phyloP scores from a whole-genome alignment of 2,329 filamentous ascomycete genomes.

The Monosporascus sp. region DNA sequence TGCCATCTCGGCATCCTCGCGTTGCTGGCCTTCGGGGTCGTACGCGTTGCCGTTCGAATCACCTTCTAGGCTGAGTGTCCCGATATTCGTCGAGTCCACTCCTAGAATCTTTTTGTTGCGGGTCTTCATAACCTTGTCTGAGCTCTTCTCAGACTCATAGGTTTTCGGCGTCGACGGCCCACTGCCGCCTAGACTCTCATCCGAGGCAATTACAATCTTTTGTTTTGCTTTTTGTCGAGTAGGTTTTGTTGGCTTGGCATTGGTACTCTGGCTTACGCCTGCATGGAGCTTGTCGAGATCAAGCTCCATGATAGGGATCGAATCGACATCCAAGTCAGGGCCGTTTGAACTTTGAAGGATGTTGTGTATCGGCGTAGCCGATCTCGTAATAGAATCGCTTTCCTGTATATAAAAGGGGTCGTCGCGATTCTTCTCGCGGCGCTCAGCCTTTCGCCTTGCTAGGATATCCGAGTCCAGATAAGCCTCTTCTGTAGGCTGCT shows the following conservation, averaged over 20 bases:
- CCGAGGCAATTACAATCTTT: slow-evolving; percentile 62
- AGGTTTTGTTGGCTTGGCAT: slow-evolving; percentile 17
- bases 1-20: slow-evolving; percentile 83
- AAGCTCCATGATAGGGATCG: slow-evolving; percentile 93
- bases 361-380: slow-evolving; percentile 72
- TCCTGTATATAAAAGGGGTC: slow-evolving; percentile 89
- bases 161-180: slow-evolving; percentile 43
- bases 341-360: slow-evolving; percentile 69
- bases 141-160: slow-evolving; percentile 50
- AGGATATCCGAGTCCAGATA: slow-evolving; percentile 69
- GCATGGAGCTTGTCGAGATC: slow-evolving; percentile 58
- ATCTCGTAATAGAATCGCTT: slow-evolving; percentile 47
- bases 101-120: slow-evolving; percentile 59
- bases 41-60: slow-evolving; percentile 31
- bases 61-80: slow-evolving; percentile 63
- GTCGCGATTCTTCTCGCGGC: slow-evolving; percentile 77
- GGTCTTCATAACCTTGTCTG: slow-evolving; percentile 42
- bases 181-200: slow-evolving; percentile 62
- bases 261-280: slow-evolving; percentile 22
- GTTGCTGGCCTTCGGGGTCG: slow-evolving; percentile 61
- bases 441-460: slow-evolving; percentile 68
- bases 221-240: slow-evolving; percentile 41
- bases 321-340: slow-evolving; percentile 80
- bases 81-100: slow-evolving; percentile 81
- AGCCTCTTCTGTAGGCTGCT: slow-evolving; percentile 55